Conservation (phyloP, 495 filamentous ascomycete species). For the Beverwykella pulmonaria region DNA sequence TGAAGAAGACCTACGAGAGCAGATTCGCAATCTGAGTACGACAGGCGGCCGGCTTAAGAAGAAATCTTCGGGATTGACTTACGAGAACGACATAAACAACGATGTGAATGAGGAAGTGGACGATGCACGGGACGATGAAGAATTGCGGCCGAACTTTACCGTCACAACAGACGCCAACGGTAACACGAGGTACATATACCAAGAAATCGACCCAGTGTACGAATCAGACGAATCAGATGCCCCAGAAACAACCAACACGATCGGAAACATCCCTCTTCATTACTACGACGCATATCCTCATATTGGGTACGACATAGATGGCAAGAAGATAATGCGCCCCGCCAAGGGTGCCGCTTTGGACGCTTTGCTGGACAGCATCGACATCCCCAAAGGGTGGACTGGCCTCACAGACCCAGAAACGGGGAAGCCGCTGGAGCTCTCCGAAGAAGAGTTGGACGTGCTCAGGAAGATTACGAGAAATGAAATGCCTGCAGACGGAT, state of each 20-base stretch:
- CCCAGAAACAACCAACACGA: conserved; percentile 79
- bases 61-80: conserved; percentile 13
- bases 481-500: conserved; percentile 81
- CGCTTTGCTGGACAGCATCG: conserved; percentile 91
- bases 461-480: conserved; percentile 88
- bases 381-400: conserved; percentile 98
- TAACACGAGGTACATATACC: conserved; percentile 73
- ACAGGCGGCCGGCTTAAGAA: conserved; percentile 33
- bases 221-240: conserved; percentile 92
- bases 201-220: conserved; percentile 92
- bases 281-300: conserved; percentile 98
- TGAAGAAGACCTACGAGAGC: conserved; percentile 44
- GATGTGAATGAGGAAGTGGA: conserved; percentile 40
- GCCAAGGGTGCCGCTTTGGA: conserved; percentile 93
- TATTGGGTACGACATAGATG: conserved; percentile 98
- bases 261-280: conserved; percentile 88
- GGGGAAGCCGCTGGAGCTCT: conserved; percentile 86
- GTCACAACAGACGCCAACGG: conserved; percentile 71
- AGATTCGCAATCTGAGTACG: conserved; percentile 37
- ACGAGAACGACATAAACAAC: conserved; percentile 17
- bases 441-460: conserved; percentile 84
- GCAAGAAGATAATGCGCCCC: conserved; percentile 94
- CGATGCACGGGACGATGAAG: conserved; percentile 44
- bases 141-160: conserved; percentile 58
- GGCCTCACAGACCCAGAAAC: conserved; percentile 91